phyloP scores from a whole-genome alignment of 495 filamentous ascomycete species.

The Neurospora tetrasperma region DNA sequence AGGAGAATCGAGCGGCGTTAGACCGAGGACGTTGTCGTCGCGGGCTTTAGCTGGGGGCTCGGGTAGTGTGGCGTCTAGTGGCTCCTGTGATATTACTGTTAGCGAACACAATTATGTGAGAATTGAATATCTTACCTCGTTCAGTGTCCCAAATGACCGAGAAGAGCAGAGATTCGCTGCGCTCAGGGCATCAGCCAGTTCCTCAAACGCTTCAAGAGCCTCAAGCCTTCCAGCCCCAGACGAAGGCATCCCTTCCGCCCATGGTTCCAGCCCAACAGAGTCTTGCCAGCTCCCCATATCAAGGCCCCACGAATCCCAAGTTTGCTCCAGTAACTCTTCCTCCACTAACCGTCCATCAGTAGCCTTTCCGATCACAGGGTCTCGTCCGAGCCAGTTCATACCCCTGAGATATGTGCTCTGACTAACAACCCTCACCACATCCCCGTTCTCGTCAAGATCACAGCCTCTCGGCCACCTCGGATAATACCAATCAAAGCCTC shows the following conservation, averaged over 20 bases:
- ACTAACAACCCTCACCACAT: constrained; percentile 70
- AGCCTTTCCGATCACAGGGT: constrained; percentile 25
- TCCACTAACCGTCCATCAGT: constrained; percentile 23
- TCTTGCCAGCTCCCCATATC: constrained; percentile 38
- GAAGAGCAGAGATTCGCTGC: constrained; percentile 38
- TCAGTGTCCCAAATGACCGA: constrained; percentile 26
- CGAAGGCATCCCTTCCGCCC: constrained; percentile 14
- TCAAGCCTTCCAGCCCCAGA: constrained; percentile 11
- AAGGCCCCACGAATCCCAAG: constrained; percentile 48
- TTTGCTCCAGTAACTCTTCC: constrained; percentile 43
- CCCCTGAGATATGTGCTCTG: constrained; percentile 62
- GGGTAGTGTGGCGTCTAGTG: constrained; percentile 53
- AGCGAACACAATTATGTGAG: background rate
- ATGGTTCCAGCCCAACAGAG: constrained; percentile 19
- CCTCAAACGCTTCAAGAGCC: constrained; percentile 24
- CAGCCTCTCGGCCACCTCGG: constrained; percentile 58
- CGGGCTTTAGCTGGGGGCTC: constrained; percentile 46
- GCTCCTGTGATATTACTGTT: constrained; percentile 25
- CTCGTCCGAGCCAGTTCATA: constrained; percentile 68
- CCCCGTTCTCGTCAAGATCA: constrained; percentile 55
- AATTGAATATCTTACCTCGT: constrained; percentile 24
- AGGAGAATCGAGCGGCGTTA: constrained; percentile 47
- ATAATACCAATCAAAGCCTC: constrained; percentile 85
- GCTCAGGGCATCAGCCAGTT: constrained; percentile 34
- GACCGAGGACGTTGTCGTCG: constrained; percentile 54